Evolutionary conservation across 1,284 basidiomycete species (phyloP).

Genomic region (Ceratorhiza oryzae-sativae): DNA sequence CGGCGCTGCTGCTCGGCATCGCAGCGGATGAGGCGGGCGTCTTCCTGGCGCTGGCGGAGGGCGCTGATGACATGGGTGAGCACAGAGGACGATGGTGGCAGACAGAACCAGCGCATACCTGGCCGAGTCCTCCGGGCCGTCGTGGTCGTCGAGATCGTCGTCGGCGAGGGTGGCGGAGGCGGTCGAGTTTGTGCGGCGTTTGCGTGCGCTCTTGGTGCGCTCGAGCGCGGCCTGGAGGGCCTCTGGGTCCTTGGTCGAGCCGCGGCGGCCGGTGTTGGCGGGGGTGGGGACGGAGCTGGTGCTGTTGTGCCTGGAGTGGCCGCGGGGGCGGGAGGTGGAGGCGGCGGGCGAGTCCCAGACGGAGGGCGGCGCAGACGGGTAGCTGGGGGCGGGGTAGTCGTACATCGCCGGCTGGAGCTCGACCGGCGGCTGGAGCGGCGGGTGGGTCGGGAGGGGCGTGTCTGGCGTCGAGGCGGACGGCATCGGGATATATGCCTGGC

Average conservation of each 20-base stretch:
- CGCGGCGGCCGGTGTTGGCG: constrained; percentile 32
- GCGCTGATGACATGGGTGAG: constrained; percentile 8
- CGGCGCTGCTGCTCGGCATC: constrained; percentile 38
- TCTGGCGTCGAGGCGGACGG: not conserved
- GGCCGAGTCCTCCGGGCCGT: not conserved
- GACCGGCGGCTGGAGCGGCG: constrained; percentile 2
- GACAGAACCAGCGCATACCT: not conserved
- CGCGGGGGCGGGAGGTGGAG: constrained; percentile 2
- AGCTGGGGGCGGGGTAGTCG: not conserved
- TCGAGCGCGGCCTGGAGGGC: constrained; percentile 34
- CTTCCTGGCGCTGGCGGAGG: constrained; percentile 31
- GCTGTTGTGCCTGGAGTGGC: constrained; percentile 26
- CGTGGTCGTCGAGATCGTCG: constrained; percentile 16
- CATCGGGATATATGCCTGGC: not conserved
- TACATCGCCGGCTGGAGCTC: constrained; percentile 3
- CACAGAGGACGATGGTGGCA: not conserved
- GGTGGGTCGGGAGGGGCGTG: not conserved
- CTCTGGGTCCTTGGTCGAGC: constrained; percentile 32
- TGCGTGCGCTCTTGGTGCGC: constrained; percentile 19
- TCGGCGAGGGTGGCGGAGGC: not conserved
- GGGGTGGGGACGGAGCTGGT: constrained; percentile 14
- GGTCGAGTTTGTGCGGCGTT: constrained; percentile 29
- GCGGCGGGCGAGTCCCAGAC: constrained; percentile 6
- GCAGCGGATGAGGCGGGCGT: constrained; percentile 36
- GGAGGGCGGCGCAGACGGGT: not conserved